Evolutionary conservation across 2,329 filamentous ascomycete species (phyloP), one percentile per base, ranked within the genome.

Genomic region (Pseudonectria buxi): DNA sequence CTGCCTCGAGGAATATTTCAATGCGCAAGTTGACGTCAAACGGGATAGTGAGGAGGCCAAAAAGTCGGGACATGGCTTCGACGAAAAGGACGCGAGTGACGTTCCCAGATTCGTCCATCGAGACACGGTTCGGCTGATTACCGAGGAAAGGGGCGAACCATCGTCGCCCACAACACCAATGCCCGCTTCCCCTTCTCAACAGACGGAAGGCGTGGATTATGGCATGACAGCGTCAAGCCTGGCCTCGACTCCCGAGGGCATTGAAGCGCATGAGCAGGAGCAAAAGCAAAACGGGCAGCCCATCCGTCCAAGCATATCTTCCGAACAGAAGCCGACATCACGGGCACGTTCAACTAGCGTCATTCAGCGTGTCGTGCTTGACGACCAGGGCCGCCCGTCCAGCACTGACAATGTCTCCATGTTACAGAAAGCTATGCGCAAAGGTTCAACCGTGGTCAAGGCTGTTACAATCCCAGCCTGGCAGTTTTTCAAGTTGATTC

Each of bases 401-500:
- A 63, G 65, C 26, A 45, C 64, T 3, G 66, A 71, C 16, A 56
- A 63, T 11, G 52, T 57, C 12, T 64, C 56, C 11, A 52, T 71
- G 22, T 56, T 68, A 27, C 62, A 66, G 42, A 65, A 57, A 57
- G 62, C 47, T 59, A 66, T 51, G 58, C 56, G 47, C 56, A 70
- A 55, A 59, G 67, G 48, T 9, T 74, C 72, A 10, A 69, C 65
- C 2, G 67, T 71, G 37, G 69, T 65, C 47, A 95, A 90, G 54
- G 89, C 94, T 51, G 84, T 96, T 11, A 81, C 90, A 39, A 95
- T 96, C 68, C 90, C 90, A 26, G 92, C 92, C 2, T 96, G 89
- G 88, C 90, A 95, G 53, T 95, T 96, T 55, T 96, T 95, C 63
- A 87, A 85, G 53, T 68, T 96, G 16, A 87, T 95, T 50, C 89